These are phyloP conservation scores for Lablab purpureus DNA, from an alignment of 306 rosid genomes.

Conservation along the genomic window DNA sequence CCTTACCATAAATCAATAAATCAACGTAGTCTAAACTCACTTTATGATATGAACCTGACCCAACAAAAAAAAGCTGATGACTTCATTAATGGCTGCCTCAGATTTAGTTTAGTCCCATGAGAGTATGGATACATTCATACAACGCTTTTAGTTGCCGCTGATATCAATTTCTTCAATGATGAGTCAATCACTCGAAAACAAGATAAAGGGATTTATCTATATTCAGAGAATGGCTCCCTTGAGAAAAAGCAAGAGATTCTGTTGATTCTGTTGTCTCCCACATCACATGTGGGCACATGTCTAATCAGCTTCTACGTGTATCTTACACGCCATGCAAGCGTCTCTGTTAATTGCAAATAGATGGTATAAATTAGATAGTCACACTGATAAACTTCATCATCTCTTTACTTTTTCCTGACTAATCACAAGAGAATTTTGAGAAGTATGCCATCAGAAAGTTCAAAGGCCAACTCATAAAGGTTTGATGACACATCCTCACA, in stretches of 20 bases:
- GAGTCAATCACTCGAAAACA: neutral
- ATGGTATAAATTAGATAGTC: neutral
- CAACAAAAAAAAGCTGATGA: neutral
- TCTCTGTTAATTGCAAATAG: conserved; percentile 9
- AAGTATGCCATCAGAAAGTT: conserved; percentile 50
- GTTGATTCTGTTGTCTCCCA: conserved; percentile 30
- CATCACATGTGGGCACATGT: neutral
- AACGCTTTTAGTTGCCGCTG: conserved; percentile 16
- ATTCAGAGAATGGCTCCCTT: conserved; percentile 5
- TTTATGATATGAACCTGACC: neutral
- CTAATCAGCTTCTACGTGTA: neutral
- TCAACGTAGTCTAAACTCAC: conserved; percentile 2
- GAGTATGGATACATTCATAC: neutral
- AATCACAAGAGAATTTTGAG: neutral
- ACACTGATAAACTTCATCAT: conserved; percentile 1
- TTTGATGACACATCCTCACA: conserved; percentile 51
- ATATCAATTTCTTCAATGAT: conserved; percentile 30
- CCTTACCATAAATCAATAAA: neutral
- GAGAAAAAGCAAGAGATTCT: conserved; percentile 7
- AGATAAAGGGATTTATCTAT: conserved; percentile 12
- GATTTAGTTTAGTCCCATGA: neutral
- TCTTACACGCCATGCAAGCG: neutral
- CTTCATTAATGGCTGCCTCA: neutral
- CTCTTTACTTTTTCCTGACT: conserved; percentile 26
- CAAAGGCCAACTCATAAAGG: conserved; percentile 62